Percentiles rank a stretch among this genome's conserved stretches.
Evolutionary conservation across 306 rosid genomes (phyloP).

Genomic region (Cicer pinnatifidum): DNA sequence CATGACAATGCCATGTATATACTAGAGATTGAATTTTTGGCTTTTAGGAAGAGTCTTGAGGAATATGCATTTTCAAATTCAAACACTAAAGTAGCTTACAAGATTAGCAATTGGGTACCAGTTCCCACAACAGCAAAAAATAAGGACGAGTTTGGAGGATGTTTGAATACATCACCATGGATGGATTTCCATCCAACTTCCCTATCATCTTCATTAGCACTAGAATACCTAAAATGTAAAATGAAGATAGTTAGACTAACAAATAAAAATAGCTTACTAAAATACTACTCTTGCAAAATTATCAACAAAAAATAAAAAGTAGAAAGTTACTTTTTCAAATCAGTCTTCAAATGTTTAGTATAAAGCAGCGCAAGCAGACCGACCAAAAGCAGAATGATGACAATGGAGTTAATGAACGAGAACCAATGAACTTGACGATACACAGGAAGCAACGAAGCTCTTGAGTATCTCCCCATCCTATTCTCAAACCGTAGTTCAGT

Average conservation of each 20-base stretch:
- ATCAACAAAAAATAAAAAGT: constrained; percentile 39
- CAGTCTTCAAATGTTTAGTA: constrained; percentile 71
- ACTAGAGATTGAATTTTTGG: constrained; percentile 19
- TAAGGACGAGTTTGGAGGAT: constrained; percentile 68
- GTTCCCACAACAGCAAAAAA: constrained; percentile 77
- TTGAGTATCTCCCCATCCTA: constrained; percentile 73
- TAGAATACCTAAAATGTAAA: constrained; percentile 56
- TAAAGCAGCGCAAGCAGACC: constrained; percentile 78
- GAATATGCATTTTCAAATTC: constrained; percentile 38
- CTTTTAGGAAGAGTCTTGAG: constrained; percentile 17
- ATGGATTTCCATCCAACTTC: constrained; percentile 83
- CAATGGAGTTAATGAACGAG: constrained; percentile 75
- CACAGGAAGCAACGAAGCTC: constrained; percentile 65
- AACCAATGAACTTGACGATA: constrained; percentile 78
- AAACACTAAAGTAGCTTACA: constrained; percentile 64
- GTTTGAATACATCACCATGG: constrained; percentile 79
- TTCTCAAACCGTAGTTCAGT: constrained; percentile 56
- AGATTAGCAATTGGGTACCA: constrained; percentile 80
- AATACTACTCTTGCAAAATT: neutral
- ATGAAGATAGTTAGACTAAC: constrained; percentile 39
- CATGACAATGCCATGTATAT: constrained; percentile 39
- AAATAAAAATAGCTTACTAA: constrained; percentile 15
- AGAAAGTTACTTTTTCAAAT: constrained; percentile 70
- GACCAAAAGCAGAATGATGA: constrained; percentile 69
- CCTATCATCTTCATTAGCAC: constrained; percentile 70